Percentiles rank a stretch among this genome's conserved stretches.
Evolutionary conservation across 2,329 filamentous ascomycete genomes (phyloP).

Genomic region (Apiospora koreana): DNA sequence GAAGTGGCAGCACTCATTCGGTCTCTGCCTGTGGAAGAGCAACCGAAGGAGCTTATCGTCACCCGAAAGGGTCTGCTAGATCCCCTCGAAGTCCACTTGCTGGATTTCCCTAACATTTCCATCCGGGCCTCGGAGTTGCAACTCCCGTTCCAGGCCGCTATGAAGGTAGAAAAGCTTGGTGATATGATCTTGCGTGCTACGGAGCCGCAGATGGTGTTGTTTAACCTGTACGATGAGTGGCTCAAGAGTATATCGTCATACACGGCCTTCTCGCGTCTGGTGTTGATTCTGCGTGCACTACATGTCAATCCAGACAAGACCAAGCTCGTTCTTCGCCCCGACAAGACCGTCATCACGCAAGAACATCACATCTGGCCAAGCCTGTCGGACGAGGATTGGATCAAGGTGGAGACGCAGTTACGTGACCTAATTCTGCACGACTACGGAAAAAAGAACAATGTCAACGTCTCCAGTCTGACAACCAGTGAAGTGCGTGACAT

Average conservation of each 20-base stretch:
- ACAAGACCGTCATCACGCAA: slow-evolving; percentile 97
- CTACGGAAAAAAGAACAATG: slow-evolving; percentile 99
- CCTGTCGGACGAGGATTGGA: slow-evolving; percentile 94
- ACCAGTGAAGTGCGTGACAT: slow-evolving; percentile 97
- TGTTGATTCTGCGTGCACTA: slow-evolving; percentile 89
- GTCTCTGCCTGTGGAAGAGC: slow-evolving; percentile 94
- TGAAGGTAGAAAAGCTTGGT: slow-evolving; percentile 99
- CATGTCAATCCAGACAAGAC: slow-evolving; percentile 99
- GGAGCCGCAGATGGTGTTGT: slow-evolving; percentile 99
- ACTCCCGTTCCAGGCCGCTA: slow-evolving; percentile 97
- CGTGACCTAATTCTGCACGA: slow-evolving; percentile 96
- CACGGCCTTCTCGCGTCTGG: slow-evolving; percentile 93
- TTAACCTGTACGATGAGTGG: slow-evolving; percentile 99
- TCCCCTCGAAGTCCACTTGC: slow-evolving; percentile 92
- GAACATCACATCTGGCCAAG: slow-evolving; percentile 99
- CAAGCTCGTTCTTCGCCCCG: slow-evolving; percentile 89
- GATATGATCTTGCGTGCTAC: slow-evolving; percentile 98
- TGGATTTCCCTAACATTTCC: slow-evolving; percentile 99
- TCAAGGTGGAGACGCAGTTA: slow-evolving; percentile 97
- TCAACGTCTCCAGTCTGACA: slow-evolving; percentile 95
- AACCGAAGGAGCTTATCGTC: slow-evolving; percentile 97
- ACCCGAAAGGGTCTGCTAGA: slow-evolving; percentile 96
- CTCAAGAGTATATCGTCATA: slow-evolving; percentile 98
- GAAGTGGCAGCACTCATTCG: slow-evolving; percentile 97
- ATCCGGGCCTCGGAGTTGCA: slow-evolving; percentile 97